These are phyloP conservation scores for Sarcodon sp. DNA, from an alignment of 768 basidiomycete genomes.

Conservation along the genomic window DNA sequence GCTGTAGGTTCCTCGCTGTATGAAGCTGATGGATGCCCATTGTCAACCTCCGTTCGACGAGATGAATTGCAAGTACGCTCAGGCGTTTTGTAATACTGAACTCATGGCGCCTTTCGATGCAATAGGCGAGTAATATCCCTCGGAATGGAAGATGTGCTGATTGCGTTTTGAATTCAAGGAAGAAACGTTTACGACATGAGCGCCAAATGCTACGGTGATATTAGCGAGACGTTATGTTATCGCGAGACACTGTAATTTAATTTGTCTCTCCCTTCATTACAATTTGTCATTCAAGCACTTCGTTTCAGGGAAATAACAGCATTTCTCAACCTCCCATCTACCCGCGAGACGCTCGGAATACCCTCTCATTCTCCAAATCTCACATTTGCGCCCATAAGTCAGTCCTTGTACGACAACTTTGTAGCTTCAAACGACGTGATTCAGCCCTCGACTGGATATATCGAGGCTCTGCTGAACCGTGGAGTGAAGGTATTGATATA, in stretches of 20 bases:
- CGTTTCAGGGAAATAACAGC: slow-evolving; percentile 33
- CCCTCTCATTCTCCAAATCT: slow-evolving; percentile 26
- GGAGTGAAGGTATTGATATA: slow-evolving; percentile 40
- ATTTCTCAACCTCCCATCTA: slow-evolving; percentile 48
- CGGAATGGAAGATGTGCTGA: not conserved
- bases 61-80: slow-evolving; percentile 28
- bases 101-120: slow-evolving; percentile 13
- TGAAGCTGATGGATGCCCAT: slow-evolving; percentile 20
- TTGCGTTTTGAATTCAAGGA: too few relatives aligned
- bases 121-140: slow-evolving; percentile 14
- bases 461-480: slow-evolving; percentile 40
- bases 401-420: slow-evolving; percentile 30
- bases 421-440: slow-evolving; percentile 6
- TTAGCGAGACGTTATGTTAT: slow-evolving; percentile 41
- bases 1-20: slow-evolving; percentile 29
- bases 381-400: slow-evolving; percentile 18
- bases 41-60: slow-evolving; percentile 32
- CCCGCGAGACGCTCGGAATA: slow-evolving; percentile 50
- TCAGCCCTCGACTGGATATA: slow-evolving; percentile 22
- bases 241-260: slow-evolving; percentile 32
- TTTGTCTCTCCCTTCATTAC: not conserved
- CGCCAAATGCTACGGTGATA: slow-evolving; percentile 21
- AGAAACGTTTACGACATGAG: not conserved
- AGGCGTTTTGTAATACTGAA: slow-evolving; percentile 21
- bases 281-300: not conserved